phyloP scores from a whole-genome alignment of 2,329 filamentous ascomycete species.

The Pyrenochaeta sp. region DNA sequence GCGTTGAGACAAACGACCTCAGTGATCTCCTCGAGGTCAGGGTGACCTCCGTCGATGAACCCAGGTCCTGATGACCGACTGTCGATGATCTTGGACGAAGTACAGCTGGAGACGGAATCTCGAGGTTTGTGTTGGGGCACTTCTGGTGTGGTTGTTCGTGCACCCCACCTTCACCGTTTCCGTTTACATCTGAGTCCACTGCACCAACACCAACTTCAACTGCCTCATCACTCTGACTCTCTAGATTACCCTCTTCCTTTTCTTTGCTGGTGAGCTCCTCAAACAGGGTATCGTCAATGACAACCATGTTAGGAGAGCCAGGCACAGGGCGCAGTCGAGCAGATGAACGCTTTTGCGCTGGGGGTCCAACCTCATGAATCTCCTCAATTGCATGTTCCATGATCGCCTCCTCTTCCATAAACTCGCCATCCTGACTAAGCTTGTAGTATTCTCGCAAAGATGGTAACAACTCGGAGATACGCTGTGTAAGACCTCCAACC shows the following conservation, averaged over 20 bases:
- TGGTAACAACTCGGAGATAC: constrained; percentile 57
- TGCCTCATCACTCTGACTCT: constrained; percentile 12
- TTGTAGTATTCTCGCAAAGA: constrained; percentile 52
- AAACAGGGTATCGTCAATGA: constrained; percentile 46
- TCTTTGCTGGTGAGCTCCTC: constrained; percentile 40
- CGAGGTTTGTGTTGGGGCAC: constrained; percentile 32
- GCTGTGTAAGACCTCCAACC: constrained; percentile 54
- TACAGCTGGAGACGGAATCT: constrained; percentile 32
- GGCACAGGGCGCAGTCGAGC: constrained; percentile 44
- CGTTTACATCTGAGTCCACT: constrained; percentile 16
- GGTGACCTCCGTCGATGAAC: constrained; percentile 27
- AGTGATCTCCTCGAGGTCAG: constrained; percentile 37
- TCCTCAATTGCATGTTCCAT: constrained; percentile 48
- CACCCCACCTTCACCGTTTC: constrained; percentile 12
- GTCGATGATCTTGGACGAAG: constrained; percentile 36
- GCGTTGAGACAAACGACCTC: constrained; percentile 34
- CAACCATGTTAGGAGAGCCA: constrained; percentile 41
- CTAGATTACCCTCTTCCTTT: constrained; percentile 12
- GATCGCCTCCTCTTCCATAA: constrained; percentile 47
- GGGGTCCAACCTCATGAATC: constrained; percentile 38
- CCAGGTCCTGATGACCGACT: constrained; percentile 23
- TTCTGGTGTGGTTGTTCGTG: constrained; percentile 21
- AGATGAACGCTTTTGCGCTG: constrained; percentile 45
- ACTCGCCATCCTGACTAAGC: constrained; percentile 43
- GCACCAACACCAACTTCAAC: constrained; percentile 14